These are phyloP conservation scores for Colletotrichum somersetense DNA, from an alignment of 2,329 filamentous ascomycete genomes.

Conservation along the genomic window DNA sequence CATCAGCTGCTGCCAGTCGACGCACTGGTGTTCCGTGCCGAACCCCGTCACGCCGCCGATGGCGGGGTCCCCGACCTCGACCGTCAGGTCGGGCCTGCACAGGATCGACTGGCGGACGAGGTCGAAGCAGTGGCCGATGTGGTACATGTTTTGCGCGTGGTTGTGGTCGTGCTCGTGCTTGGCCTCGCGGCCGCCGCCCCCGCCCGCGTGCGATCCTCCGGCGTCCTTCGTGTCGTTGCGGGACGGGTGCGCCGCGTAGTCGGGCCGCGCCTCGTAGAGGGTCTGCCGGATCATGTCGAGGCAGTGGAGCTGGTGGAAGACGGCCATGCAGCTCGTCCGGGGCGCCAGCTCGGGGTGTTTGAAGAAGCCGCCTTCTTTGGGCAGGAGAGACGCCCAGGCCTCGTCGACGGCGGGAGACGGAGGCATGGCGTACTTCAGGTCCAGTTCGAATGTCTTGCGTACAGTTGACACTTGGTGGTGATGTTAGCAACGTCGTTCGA, in stretches of 20 bases:
- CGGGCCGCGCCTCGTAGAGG: slow-evolving; percentile 14
- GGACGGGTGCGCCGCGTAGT: neutral
- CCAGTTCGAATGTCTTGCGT: neutral
- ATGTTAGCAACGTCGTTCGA: neutral
- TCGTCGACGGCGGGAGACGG: neutral
- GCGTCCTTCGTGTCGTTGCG: neutral
- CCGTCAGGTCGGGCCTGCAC: slow-evolving; percentile 19
- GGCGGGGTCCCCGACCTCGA: slow-evolving; percentile 5
- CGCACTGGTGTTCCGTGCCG: slow-evolving; percentile 20
- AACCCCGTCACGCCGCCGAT: slow-evolving; percentile 15
- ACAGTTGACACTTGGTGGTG: neutral
- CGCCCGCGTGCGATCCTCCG: neutral
- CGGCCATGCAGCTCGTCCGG: slow-evolving; percentile 16
- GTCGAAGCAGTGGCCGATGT: slow-evolving; percentile 24
- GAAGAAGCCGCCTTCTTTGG: slow-evolving; percentile 16
- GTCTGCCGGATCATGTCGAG: slow-evolving; percentile 42
- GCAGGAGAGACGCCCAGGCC: slow-evolving; percentile 17
- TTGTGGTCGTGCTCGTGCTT: neutral
- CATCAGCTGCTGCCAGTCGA: slow-evolving; percentile 16
- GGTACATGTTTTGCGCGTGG: slow-evolving; percentile 9
- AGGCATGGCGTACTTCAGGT: slow-evolving; percentile 19
- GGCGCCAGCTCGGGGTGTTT: slow-evolving; percentile 3
- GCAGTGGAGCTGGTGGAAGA: slow-evolving; percentile 45
- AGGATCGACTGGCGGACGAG: slow-evolving; percentile 13
- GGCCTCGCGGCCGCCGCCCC: too few species aligned